A percentile compares a stretch with the other conserved stretches of the same genome.
Conservation (phyloP, 192 early-diverging fungal genomes). For the Gaertneriomyces sp. region DNA sequence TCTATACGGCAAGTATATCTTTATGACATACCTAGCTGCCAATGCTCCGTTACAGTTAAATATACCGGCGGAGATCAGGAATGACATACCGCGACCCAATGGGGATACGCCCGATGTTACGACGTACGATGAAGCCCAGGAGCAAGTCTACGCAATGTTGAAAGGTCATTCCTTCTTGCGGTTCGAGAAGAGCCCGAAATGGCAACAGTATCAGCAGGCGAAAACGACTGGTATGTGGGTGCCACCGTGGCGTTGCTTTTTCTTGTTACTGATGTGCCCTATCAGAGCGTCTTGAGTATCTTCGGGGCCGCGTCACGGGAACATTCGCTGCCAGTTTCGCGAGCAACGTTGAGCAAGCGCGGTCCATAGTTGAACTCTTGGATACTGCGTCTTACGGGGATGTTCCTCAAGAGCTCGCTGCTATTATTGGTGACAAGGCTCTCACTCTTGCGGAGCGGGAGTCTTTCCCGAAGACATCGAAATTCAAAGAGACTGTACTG, state of each 20-base stretch:
- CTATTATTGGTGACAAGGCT: background rate
- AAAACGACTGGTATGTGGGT: conserved; percentile 44
- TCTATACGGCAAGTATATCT: conserved; percentile 58
- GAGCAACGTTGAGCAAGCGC: conserved; percentile 14
- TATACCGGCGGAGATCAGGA: conserved; percentile 63
- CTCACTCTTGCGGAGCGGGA: background rate
- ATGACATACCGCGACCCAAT: conserved; percentile 70
- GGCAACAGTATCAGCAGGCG: conserved; percentile 40
- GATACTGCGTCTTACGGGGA: background rate
- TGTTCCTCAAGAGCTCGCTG: background rate
- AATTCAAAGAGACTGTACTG: conserved; percentile 40
- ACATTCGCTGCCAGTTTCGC: conserved; percentile 7
- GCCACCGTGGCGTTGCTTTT: background rate
- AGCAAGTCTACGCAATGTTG: conserved; percentile 69
- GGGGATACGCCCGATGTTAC: conserved; percentile 51
- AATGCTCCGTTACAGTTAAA: conserved; percentile 70
- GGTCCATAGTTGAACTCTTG: conserved; percentile 2
- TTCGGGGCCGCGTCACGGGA: conserved; percentile 7
- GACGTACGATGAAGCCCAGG: conserved; percentile 79
- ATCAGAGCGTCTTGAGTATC: conserved; percentile 7
- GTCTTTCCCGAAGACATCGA: background rate
- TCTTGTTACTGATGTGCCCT: background rate
- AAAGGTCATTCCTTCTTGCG: conserved; percentile 71
- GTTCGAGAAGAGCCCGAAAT: conserved; percentile 61
- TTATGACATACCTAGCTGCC: conserved; percentile 68